Conservation (phyloP, 305 asterid species). For the Vinca major region DNA sequence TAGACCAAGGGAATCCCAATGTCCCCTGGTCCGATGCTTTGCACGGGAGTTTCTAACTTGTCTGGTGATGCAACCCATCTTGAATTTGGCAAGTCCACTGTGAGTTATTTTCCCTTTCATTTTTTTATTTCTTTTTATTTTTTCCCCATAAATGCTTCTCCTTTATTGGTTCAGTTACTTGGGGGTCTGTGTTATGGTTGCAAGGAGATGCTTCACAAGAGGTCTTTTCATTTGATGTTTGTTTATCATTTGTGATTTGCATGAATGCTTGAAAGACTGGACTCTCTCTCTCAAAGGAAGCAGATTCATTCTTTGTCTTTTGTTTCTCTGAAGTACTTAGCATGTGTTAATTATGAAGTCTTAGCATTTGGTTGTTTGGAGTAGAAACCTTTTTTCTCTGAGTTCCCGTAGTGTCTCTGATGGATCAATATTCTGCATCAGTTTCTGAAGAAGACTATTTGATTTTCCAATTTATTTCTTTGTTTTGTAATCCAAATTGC, state of each 20-base stretch:
- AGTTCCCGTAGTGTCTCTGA: no score
- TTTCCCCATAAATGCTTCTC: background rate
- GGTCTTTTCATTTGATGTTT: background rate
- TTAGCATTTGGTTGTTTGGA: no score
- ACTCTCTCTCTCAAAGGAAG: background rate
- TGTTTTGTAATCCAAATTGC: background rate
- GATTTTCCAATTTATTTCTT: background rate
- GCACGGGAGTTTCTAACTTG: constrained; percentile 87
- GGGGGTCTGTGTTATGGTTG: no score
- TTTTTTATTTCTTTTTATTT: background rate
- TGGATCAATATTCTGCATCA: background rate
- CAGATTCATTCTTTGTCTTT: no score
- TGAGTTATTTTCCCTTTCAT: constrained; percentile 26
- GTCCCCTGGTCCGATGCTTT: constrained; percentile 85
- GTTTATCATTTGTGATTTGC: background rate
- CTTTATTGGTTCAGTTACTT: no score
- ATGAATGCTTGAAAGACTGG: background rate
- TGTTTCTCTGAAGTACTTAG: no score
- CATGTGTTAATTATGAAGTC: no score
- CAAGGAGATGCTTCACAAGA: no score
- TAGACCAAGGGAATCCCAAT: constrained; percentile 87
- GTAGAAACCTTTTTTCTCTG: no score
- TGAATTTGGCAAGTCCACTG: constrained; percentile 89
- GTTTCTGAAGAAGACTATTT: background rate
- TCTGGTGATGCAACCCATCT: constrained; percentile 81